These are phyloP conservation scores for Camelina sativa DNA, from an alignment of 345 rosid genomes.

Conservation along the genomic window DNA sequence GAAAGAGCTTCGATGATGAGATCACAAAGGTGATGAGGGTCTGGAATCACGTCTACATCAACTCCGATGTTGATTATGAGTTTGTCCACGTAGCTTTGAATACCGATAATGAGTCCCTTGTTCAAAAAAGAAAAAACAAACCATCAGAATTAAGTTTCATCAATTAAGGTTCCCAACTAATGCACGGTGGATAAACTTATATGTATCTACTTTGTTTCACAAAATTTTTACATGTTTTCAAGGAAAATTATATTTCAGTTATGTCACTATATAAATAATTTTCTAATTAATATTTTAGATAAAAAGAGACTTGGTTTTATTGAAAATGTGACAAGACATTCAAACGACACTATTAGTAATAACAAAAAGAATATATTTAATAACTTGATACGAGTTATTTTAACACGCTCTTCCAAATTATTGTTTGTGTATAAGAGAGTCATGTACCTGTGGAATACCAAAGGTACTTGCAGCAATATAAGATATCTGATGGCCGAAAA, in stretches of 20 bases:
- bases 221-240: no score
- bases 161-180: not conserved
- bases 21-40: constrained; percentile 65
- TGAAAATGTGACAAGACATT: no score
- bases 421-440: not conserved
- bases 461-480: constrained; percentile 55
- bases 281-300: no score
- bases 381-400: not conserved
- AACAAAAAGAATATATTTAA: no score
- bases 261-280: no score
- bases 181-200: not conserved
- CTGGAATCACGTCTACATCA: constrained; percentile 63
- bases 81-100: constrained; percentile 68
- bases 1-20: constrained; percentile 60
- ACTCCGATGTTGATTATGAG: constrained; percentile 59
- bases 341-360: no score
- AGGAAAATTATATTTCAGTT: no score
- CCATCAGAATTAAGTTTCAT: not conserved
- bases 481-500: constrained; percentile 48
- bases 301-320: no score
- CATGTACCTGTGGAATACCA: constrained; percentile 59
- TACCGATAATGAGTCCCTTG: constrained; percentile 65
- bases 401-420: not conserved
- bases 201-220: no score
- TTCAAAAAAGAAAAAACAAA: not conserved